phyloP scores from a whole-genome alignment of 2,329 filamentous ascomycete genomes.

The Clonostachys rhizophaga region DNA sequence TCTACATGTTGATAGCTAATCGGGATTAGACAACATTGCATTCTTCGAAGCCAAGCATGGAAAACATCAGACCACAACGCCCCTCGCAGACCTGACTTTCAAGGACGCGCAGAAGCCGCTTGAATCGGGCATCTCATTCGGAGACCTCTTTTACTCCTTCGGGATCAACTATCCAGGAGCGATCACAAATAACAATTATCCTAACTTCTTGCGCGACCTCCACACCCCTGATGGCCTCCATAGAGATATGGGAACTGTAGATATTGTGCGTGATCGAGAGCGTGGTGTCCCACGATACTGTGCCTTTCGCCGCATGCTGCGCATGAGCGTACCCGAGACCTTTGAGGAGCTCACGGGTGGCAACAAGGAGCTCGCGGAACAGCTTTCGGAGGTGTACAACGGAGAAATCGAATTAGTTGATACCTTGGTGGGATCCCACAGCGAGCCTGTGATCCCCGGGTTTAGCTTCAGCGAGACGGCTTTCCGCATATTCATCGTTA shows the following conservation, averaged over 20 bases:
- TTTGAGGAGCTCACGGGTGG: conserved; percentile 22
- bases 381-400: conserved; percentile 29
- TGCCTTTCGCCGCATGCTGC: conserved; percentile 36
- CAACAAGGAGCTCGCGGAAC: conserved; percentile 23
- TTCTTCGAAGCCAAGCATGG: conserved; percentile 14
- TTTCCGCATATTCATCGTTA: conserved; percentile 38
- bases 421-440: conserved; percentile 31
- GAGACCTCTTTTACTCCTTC: conserved; percentile 36
- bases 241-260: conserved; percentile 36
- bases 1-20: not conserved
- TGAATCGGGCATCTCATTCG: conserved; percentile 18
- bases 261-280: conserved; percentile 40
- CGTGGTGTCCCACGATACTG: conserved; percentile 39
- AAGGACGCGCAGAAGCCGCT: conserved; percentile 22
- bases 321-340: conserved; percentile 21
- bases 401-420: conserved; percentile 35
- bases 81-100: conserved; percentile 23
- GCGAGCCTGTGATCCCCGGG: conserved; percentile 34
- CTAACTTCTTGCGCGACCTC: conserved; percentile 27
- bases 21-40: conserved; percentile 11
- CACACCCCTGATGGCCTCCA: conserved; percentile 30
- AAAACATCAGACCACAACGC: conserved; percentile 15
- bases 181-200: conserved; percentile 24
- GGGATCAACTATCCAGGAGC: conserved; percentile 42
- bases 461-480: conserved; percentile 43